Evolutionary conservation across 2,329 filamentous ascomycete species (phyloP).

Genomic region (Coleophoma cylindrospora): DNA sequence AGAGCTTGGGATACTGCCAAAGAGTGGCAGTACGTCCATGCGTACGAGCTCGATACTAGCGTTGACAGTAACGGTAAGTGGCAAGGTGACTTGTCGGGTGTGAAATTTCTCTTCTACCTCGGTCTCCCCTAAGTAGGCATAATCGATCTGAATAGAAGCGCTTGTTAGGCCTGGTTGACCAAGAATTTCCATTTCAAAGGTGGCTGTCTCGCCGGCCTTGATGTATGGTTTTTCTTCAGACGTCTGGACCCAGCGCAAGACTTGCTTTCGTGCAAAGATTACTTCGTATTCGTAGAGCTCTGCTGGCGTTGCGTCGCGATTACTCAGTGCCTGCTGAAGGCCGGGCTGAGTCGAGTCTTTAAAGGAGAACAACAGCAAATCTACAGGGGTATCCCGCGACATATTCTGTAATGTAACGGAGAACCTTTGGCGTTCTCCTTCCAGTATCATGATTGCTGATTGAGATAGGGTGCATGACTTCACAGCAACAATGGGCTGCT

Average conservation of each 20-base stretch:
- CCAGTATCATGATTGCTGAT: conserved; percentile 84
- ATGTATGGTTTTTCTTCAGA: conserved; percentile 54
- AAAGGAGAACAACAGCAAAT: conserved; percentile 84
- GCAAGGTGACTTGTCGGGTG: conserved; percentile 76
- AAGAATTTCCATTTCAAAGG: conserved; percentile 78
- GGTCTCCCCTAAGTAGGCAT: conserved; percentile 72
- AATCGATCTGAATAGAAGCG: conserved; percentile 79
- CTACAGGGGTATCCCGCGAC: conserved; percentile 65
- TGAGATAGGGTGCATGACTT: conserved; percentile 76
- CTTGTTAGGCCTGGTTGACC: conserved; percentile 81
- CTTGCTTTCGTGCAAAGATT: conserved; percentile 69
- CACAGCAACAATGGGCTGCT: conserved; percentile 73
- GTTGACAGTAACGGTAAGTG: conserved; percentile 85
- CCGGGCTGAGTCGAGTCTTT: conserved; percentile 80
- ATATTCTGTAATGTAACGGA: conserved; percentile 76
- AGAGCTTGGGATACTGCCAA: conserved; percentile 56
- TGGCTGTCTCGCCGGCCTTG: conserved; percentile 59
- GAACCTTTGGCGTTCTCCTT: conserved; percentile 78
- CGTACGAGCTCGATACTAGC: conserved; percentile 79
- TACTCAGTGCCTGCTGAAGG: conserved; percentile 68
- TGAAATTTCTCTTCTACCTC: conserved; percentile 72
- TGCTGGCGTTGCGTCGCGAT: conserved; percentile 69
- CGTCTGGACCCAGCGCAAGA: conserved; percentile 49
- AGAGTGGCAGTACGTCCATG: conserved; percentile 73
- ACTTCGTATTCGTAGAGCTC: conserved; percentile 85